Base-by-base conservation (phyloP, 495 filamentous ascomycete genomes). In the Lasiosphaeriaceae sp. region DNA sequence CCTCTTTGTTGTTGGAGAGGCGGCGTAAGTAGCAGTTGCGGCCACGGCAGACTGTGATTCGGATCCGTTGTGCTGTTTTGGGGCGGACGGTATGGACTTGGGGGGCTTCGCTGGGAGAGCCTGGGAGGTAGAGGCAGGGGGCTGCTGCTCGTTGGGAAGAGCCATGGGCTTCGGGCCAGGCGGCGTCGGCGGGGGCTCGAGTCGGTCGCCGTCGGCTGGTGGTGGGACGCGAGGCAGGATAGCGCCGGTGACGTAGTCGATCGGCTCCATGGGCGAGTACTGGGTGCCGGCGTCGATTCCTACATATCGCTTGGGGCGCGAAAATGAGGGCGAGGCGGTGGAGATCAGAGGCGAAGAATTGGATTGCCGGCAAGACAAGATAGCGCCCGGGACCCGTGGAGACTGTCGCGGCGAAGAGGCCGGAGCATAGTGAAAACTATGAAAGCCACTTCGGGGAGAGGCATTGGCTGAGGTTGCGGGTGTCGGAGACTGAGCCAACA, bases 201-300 rank as follows among this genome's bases (percentile, higher is more conserved):
- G 59, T 50, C 54, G 61, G 59, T 58, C 64, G 61, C 20, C 24
- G 34, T 52, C 29, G 39, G 31, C 52, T 49, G 57, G 31, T 2
- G 58, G 55, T 11, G 68, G 52, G n/a, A 54, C 55, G 50, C 47
- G 60, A 66, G 63, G 57, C 66, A 71, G 65, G 60, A 62, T 56
- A 35, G 69, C 66, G 60, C 74, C 70, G 54, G 69, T 61, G 41
- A 60, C 59, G 53, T 70, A 68, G 60, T 65, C 58, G 54, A 74
- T 73, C 14, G 71, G 74, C 64, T 77, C 74, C 75, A 75, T 75
- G 20, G 80, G 80, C 62, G 79, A 80, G 58, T 80, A 83, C 65
- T 83, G 80, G 44, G 80, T 82, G 56, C 77, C 77, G 49, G 82
- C 77, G 65, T 83, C 80, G 62, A 76, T 74, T 59, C 63, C 74